These are phyloP conservation scores for Plasmodium yoelii DNA, from an alignment of 169 alveolate genomes.

Conservation along the genomic window DNA sequence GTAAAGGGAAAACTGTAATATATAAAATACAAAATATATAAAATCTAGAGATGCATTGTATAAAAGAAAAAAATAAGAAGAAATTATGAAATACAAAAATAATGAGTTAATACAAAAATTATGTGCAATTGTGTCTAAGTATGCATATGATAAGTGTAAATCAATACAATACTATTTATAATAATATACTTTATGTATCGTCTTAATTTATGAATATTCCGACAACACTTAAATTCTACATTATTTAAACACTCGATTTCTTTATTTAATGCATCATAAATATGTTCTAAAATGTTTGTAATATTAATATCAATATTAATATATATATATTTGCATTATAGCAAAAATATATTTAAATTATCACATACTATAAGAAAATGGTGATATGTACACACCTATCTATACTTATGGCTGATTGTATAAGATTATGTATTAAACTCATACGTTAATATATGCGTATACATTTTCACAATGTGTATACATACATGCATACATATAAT, in stretches of 20 bases:
- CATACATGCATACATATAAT: neutral
- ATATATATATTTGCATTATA: slow-evolving; percentile 14
- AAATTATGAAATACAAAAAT: neutral
- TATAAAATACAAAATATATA: slow-evolving; percentile 1
- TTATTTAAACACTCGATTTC: too few relatives aligned
- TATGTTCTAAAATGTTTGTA: neutral
- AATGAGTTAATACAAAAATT: neutral
- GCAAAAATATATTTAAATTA: slow-evolving; percentile 3
- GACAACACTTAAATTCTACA: too few relatives aligned
- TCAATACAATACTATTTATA: too few relatives aligned
- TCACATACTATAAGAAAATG: neutral
- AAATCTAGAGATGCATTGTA: neutral
- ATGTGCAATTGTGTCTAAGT: neutral
- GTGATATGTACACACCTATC: neutral
- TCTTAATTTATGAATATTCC: too few relatives aligned
- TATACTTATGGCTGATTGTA: neutral
- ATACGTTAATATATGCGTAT: neutral
- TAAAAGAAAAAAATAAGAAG: slow-evolving; percentile 1
- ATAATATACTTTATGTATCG: too few relatives aligned
- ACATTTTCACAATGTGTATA: neutral
- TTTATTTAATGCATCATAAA: too few relatives aligned
- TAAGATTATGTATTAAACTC: neutral
- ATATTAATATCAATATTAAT: neutral
- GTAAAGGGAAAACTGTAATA: neutral
- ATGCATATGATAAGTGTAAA: too few relatives aligned